These are phyloP conservation scores for Trichosporon ovoides DNA, from an alignment of 1,284 basidiomycete species.

Conservation along the genomic window DNA sequence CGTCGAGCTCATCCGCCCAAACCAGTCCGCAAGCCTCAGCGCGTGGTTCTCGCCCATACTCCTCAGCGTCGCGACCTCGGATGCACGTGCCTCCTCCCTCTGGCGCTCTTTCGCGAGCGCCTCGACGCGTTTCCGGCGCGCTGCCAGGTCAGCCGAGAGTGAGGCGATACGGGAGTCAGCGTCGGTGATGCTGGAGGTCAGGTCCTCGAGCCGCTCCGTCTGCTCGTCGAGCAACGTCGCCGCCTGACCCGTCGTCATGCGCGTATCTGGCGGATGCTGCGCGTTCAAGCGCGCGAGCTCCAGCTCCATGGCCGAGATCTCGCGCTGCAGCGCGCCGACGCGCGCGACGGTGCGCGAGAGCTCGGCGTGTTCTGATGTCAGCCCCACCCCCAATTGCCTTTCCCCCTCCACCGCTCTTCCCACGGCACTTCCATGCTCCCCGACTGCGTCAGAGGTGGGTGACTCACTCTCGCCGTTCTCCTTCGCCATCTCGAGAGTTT, in stretches of 20 bases:
- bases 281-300: constrained; percentile 70
- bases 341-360: constrained; percentile 51
- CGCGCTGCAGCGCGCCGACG: constrained; percentile 59
- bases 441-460: too few relatives aligned
- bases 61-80: constrained; percentile 48
- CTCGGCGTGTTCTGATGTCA: constrained; percentile 29
- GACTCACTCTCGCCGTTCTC: constrained; percentile 35
- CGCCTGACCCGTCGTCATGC: constrained; percentile 66
- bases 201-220: constrained; percentile 64
- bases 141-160: constrained; percentile 50
- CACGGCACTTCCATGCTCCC: too few relatives aligned
- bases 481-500: constrained; percentile 52
- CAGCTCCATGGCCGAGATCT: constrained; percentile 72
- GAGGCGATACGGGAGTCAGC: constrained; percentile 53
- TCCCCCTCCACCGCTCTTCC: too few relatives aligned
- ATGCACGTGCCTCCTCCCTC: constrained; percentile 64
- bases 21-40: constrained; percentile 54
- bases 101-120: constrained; percentile 58
- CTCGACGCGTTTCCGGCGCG: constrained; percentile 51
- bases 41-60: constrained; percentile 52
- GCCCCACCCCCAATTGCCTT: too few relatives aligned
- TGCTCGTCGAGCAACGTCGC: constrained; percentile 65
- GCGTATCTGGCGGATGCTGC: constrained; percentile 61
- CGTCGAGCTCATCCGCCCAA: constrained; percentile 59
- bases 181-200: constrained; percentile 57